A percentile compares a stretch with the other conserved stretches of the same genome.
phyloP scores from a whole-genome alignment of 1,139 yeast species.

The Candida sp. region DNA sequence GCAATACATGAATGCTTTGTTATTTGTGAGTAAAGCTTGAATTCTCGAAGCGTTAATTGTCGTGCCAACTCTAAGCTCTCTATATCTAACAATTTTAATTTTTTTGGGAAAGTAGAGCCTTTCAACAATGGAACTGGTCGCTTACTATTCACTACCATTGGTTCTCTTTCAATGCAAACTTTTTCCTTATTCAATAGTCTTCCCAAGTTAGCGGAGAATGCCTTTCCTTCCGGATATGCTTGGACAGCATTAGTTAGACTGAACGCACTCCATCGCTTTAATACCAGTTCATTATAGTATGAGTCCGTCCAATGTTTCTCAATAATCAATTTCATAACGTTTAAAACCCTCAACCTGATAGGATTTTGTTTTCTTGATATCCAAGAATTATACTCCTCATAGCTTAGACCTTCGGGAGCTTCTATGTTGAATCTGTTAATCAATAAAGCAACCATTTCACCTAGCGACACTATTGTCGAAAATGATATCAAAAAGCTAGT shows the following conservation, averaged over 20 bases:
- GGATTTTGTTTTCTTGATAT: slow-evolving; percentile 66
- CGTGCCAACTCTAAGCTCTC: slow-evolving; percentile 79
- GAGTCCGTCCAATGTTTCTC: slow-evolving; percentile 78
- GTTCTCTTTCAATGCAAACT: slow-evolving; percentile 28
- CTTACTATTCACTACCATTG: slow-evolving; percentile 24
- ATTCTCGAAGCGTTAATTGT: slow-evolving; percentile 81
- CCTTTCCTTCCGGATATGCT: slow-evolving; percentile 33
- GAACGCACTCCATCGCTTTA: slow-evolving; percentile 55
- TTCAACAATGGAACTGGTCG: slow-evolving; percentile 44
- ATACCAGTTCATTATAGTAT: slow-evolving; percentile 48
- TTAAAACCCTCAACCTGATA: slow-evolving; percentile 65
- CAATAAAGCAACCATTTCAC: slow-evolving; percentile 59
- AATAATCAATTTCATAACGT: slow-evolving; percentile 67
- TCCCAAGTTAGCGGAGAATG: slow-evolving; percentile 21
- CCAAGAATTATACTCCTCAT: slow-evolving; percentile 84
- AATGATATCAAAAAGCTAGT: slow-evolving; percentile 73
- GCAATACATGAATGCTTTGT: slow-evolving; percentile 74
- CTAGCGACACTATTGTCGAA: slow-evolving; percentile 70
- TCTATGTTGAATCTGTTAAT: slow-evolving; percentile 65
- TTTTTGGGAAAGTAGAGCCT: slow-evolving; percentile 31
- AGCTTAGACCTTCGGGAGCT: slow-evolving; percentile 87
- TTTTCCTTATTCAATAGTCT: slow-evolving; percentile 29
- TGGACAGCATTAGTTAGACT: slow-evolving; percentile 47
- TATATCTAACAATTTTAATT: slow-evolving; percentile 57
- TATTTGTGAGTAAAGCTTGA: slow-evolving; percentile 62